These are phyloP conservation scores for Sporothrix sp. DNA, from an alignment of 2,329 filamentous ascomycete species.

Conservation along the genomic window DNA sequence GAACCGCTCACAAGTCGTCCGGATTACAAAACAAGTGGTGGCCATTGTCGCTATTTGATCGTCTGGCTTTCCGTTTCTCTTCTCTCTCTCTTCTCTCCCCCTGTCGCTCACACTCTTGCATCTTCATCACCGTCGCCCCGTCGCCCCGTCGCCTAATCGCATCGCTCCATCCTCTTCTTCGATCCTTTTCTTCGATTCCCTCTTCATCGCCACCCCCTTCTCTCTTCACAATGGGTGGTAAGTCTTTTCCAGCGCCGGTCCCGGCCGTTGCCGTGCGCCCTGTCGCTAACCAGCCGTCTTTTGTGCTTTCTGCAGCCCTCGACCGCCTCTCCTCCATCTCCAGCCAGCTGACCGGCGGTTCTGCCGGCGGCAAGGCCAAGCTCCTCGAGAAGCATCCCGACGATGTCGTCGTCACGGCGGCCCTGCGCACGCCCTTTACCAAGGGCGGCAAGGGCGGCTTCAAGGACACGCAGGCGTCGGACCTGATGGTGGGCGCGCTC, in stretches of 20 bases:
- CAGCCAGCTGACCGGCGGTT: slow-evolving; percentile 44
- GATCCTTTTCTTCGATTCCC: background rate
- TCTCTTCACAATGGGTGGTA: slow-evolving; percentile 20
- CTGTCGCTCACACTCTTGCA: background rate
- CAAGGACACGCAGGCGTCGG: slow-evolving; percentile 84
- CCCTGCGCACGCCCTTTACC: slow-evolving; percentile 83
- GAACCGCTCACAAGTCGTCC: background rate
- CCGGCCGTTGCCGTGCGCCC: too few species aligned
- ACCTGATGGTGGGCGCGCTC: slow-evolving; percentile 77
- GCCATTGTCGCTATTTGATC: background rate
- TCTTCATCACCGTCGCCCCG: too few species aligned
- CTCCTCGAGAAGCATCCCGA: slow-evolving; percentile 57
- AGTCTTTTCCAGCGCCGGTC: background rate
- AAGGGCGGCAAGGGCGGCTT: slow-evolving; percentile 89
- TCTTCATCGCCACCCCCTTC: background rate
- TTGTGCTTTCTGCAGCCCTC: slow-evolving; percentile 32
- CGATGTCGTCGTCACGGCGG: slow-evolving; percentile 83
- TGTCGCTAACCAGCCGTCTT: background rate
- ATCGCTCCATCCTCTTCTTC: background rate
- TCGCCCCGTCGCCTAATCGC: too few species aligned
- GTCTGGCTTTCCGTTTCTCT: background rate
- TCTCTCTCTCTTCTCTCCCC: background rate
- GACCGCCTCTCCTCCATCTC: slow-evolving; percentile 52
- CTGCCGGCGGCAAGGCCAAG: slow-evolving; percentile 40
- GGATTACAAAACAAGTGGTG: slow-evolving; percentile 3